phyloP scores from a whole-genome alignment of 768 basidiomycete species.

The Krasilnikovozyma curviuscula region DNA sequence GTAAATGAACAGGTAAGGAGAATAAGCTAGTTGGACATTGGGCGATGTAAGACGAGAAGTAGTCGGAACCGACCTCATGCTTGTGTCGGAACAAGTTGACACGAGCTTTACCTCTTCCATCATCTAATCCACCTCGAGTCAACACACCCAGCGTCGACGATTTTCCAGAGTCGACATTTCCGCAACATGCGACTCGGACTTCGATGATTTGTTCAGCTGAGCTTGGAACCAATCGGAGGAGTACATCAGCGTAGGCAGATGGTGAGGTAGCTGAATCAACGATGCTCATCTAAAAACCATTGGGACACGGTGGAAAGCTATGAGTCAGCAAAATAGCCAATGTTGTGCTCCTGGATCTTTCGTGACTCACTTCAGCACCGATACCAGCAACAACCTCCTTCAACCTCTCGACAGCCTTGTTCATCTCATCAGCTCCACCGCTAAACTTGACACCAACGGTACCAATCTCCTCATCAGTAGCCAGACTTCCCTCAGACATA shows the following conservation, averaged over 20 bases:
- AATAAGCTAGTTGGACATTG: no score
- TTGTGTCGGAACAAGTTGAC: conserved; percentile 87
- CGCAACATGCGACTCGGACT: conserved; percentile 86
- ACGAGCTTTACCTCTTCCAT: conserved; percentile 30
- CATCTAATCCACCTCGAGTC: conserved; percentile 50
- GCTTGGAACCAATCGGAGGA: conserved; percentile 1
- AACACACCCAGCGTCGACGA: conserved; percentile 85
- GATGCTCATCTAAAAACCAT: not conserved
- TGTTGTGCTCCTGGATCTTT: not conserved
- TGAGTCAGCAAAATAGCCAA: no score
- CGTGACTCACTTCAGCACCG: not conserved
- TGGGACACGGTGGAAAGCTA: not conserved
- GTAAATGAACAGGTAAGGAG: no score
- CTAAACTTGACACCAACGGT: no score
- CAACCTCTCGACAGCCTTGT: not conserved
- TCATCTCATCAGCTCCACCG: no score
- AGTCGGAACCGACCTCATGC: conserved; percentile 91
- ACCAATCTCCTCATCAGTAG: conserved; percentile 1
- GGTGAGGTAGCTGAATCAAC: not conserved
- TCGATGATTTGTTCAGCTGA: conserved; percentile 31
- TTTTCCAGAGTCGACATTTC: conserved; percentile 71
- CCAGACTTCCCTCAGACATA: not conserved
- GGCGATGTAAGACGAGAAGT: no score
- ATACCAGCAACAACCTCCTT: not conserved
- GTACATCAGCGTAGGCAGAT: not conserved